Evolutionary conservation across 805 yeast species (phyloP), one percentile per base, ranked within the genome.

Genomic region (Lachancea sp.): DNA sequence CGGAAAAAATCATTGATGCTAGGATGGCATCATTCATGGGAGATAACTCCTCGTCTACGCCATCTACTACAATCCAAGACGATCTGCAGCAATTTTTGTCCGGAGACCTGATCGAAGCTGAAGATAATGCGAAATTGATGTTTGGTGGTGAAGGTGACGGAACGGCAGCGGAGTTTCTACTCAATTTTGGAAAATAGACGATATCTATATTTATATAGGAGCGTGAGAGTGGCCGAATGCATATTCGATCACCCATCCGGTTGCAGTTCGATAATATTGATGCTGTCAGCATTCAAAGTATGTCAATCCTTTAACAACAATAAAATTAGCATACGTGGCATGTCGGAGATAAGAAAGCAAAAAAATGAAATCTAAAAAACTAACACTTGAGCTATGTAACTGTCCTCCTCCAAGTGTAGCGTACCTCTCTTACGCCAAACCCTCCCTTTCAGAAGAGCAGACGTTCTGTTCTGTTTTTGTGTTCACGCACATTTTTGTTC

Each of bases 11-110:
- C 11, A 53, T 54, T n/a, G 60, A 59, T 36, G 46, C 55, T 13
- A 49, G 61, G 36, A 41, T 48, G 19, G 23, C 35, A 9, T 41
- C 44, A 13, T 7, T 12, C 20, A 28, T 28, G 29, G 38, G 38
- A 6, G 41, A 36, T 23, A 38, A 33, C 20, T 23, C 36, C 8
- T 29, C 36, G 6, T 21, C 39, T 12, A 39, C 42, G 19, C 42
- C 42, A 7, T 38, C 47, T 9, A 34, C 40, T 6, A 32, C 40
- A 15, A 15, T 43, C 4, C 44, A 48, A 19, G 60, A 55, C 29
- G 63, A 59, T 32, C 42, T 60, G 19, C 51, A 56, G 29, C 56
- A 60, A 38, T 60, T 54, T 33, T 37, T 60, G 26, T 57, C 62
- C 2, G 63, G 64, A 7, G 54, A 54, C 29, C 16, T 54, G 19